Evolutionary conservation across 768 basidiomycete species (phyloP), one percentile per base, ranked within the genome.

Genomic region (Boletus pseudo-olivaceus): DNA sequence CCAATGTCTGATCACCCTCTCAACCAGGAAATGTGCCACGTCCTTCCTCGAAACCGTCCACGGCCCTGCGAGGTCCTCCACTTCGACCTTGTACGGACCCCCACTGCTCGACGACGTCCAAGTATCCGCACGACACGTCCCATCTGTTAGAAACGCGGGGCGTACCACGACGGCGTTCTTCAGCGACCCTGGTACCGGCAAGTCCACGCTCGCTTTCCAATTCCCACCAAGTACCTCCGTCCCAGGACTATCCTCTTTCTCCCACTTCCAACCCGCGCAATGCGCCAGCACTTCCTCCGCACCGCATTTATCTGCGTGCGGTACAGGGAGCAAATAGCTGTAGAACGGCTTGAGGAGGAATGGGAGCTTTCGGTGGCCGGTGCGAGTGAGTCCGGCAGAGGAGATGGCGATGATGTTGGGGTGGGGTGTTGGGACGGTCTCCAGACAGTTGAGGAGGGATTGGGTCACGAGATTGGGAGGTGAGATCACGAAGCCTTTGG

Each of bases 11-110:
- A 75, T 39, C 19, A 77, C 60, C 0, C 68, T 73, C 45, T 85
- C 78, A 4, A 75, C 78, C 14, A 88, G 62, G 66, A 87, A 87
- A 70, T 87, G 83, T 1, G 80, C 82, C 2, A 84, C 82, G 62
- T 88, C 86, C 60, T 72, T 75, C 61, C 85, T 75, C 35, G 84
- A 83, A 4, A 88, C 63, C n/a, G 77, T 78, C 62, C 76, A 87
- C 4, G 72, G 72, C 12, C 65, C 54, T 4, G 33, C 7, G 11
- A 81, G 11, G n/a, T 81, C 75, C 17, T 64, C 70, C 32, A 75
- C 78, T 12, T 68, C 71, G 10, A 76, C 75, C 20, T 72, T 61
- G 64, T 86, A 87, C 0, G 74, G 62, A 14, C 10, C 37, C 23
- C 15, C 20, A 1, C 50, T n/a, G n/a, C n/a, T 30, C 29, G 63